Evolutionary conservation across 176 grass and related monocot genomes (phyloP).

Genomic region (Eleusine indica): DNA sequence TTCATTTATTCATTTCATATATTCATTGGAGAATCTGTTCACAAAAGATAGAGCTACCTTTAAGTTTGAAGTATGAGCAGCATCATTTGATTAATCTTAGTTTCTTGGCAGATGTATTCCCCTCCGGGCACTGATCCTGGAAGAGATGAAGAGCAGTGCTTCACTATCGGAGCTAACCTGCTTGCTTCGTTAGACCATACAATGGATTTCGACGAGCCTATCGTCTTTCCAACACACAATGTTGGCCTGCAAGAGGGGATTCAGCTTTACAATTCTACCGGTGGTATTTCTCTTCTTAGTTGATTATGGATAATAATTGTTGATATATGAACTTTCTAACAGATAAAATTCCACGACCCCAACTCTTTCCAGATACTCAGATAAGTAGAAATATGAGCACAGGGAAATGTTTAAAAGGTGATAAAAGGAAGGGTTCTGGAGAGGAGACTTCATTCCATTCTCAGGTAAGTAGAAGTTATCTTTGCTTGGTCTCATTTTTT

Average conservation of each 20-base stretch:
- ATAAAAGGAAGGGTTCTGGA: conserved; percentile 55
- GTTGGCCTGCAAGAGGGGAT: conserved; percentile 39
- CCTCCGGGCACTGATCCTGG: conserved; percentile 38
- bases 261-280: conserved; percentile 37
- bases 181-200: conserved; percentile 54
- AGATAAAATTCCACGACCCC: not conserved
- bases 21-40: conserved; percentile 39
- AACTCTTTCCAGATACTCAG: conserved; percentile 43
- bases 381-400: conserved; percentile 52
- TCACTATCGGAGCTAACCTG: conserved; percentile 50
- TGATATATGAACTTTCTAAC: conserved; percentile 26
- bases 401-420: conserved; percentile 43
- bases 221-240: conserved; percentile 51
- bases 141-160: conserved; percentile 48
- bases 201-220: conserved; percentile 75
- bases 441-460: conserved; percentile 48
- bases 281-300: conserved; percentile 36
- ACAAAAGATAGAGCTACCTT: conserved; percentile 8
- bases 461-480: conserved; percentile 31
- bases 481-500: conserved; percentile 18
- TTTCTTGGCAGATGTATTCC: conserved; percentile 60
- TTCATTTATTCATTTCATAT: conserved; percentile 35
- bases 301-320: conserved; percentile 2
- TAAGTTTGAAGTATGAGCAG: conserved; percentile 23
- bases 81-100: conserved; percentile 26